Evolutionary conservation across 2,329 filamentous ascomycete species (phyloP), one percentile per base, ranked within the genome.

Genomic region (Fusarium domesticum): DNA sequence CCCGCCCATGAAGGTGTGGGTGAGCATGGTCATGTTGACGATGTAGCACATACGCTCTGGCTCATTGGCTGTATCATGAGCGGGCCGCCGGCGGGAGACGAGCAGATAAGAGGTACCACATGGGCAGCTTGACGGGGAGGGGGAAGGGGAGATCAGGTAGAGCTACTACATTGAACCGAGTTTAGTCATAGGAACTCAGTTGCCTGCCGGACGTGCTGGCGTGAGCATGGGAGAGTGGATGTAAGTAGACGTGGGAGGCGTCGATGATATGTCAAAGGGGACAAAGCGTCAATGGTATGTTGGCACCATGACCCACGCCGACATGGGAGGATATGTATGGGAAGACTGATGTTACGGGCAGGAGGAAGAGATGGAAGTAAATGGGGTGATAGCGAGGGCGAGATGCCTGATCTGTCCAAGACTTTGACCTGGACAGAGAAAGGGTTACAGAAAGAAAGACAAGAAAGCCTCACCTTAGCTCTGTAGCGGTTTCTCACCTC

Each of bases 161-260:
- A 38, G 55, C 47, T 53, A 20, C 39, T 42, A 49, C 45, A 37
- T 47, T 31, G 45, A 41, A 41, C 47, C 37, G 36, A 42, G n/a
- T 32, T 60, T 60, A 60, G 57, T 60, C 57, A 60, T 58, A 46
- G 32, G 46, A 54, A 56, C 43, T 39, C 34, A 40, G 19, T 50
- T 47, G 42, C 31, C 20, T 41, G 32, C 38, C 40, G 34, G 43
- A 20, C 35, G 46, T 51, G 55, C 53, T 55, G 54, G 36, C 38
- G 47, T 39, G 19, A 10, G 28, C 40, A 44, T 44, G 42, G 39
- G 42, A 51, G 43, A 35, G 35, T 35, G 42, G 53, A 47, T 38
- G 17, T 34, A 41, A 51, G 28, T 42, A 20, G 41, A 36, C 36
- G 39, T 48, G 42, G 32, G 35, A 28, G 23, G 23, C 41, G 46